Evolutionary conservation across 2,329 filamentous ascomycete species (phyloP), one percentile per base, ranked within the genome.

Genomic region (Botrytis aclada): DNA sequence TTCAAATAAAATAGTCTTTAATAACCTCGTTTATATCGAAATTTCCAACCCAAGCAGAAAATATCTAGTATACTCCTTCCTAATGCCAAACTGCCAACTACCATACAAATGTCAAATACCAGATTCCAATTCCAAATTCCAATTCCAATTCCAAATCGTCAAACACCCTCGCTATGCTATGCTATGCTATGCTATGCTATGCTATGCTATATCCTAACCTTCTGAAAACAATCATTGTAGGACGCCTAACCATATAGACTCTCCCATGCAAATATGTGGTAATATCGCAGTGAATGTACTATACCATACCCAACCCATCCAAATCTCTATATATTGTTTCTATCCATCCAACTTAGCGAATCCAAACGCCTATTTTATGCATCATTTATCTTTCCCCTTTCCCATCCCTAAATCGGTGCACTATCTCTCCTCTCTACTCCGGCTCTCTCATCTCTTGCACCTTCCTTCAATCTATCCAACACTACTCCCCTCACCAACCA

Each of bases 361-460:
- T 41, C 45, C 47, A 54, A 66, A 67, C 64, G 25, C 64, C 64
- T 37, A 39, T 66, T 39, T 6, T 47, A 67, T 39, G 37, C 4
- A 66, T 29, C 64, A 29, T 37, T n/a, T 18, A 1, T 12, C 32
- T 39, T 3, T 3, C 58, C 10, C 41, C 9, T 32, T 14, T 45
- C n/a, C n/a, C 9, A 22, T 32, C 39, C 64, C 45, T 47, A 67
- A 25, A 67, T 56, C 34, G 65, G 65, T n/a, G 65, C 47, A 67
- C 47, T 67, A 22, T 67, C 65, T 12, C 65, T 67, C n/a, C 65
- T 67, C 37, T 67, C 65, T n/a, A 67, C 47, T 37, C 34, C 65
- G 22, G 25, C 25, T 37, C 65, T 67, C 34, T 41, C 65, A 22
- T 67, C 65, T n/a, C 54, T 67, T 22, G 25, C 47, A n/a, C n/a